Percentiles rank a stretch among this genome's conserved stretches.
phyloP scores from a whole-genome alignment of 2,329 filamentous ascomycete species.

The Verticillium longisporum region DNA sequence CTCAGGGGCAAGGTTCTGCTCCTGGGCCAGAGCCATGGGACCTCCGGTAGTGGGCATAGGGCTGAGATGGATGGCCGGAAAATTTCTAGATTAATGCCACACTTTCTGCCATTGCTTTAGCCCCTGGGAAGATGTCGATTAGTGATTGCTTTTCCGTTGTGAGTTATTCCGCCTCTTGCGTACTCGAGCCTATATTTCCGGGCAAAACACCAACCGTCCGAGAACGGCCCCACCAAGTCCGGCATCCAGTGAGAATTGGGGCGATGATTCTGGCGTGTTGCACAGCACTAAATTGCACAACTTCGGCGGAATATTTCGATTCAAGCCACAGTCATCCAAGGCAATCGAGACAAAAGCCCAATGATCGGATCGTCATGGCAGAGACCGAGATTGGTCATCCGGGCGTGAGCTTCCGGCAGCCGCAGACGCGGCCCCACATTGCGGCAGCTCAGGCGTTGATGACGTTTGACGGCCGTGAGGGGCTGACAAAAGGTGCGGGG shows the following conservation, averaged over 20 bases:
- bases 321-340: background rate
- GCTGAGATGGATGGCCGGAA: background rate
- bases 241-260: background rate
- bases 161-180: background rate
- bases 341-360: background rate
- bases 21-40: background rate
- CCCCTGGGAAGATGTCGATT: background rate
- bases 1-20: background rate
- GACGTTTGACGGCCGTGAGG: background rate
- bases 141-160: background rate
- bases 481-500: background rate
- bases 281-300: background rate
- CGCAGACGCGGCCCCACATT: background rate
- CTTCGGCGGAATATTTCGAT: background rate
- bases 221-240: background rate
- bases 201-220: background rate
- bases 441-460: background rate
- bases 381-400: background rate
- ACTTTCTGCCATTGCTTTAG: background rate
- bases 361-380: background rate
- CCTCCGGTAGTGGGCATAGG: background rate
- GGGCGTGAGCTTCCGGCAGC: background rate
- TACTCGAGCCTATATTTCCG: background rate
- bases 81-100: background rate
- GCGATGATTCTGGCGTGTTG: background rate